A percentile compares a stretch with the other conserved stretches of the same genome.
These are phyloP conservation scores for Phytophthora pinifolia DNA, from an alignment of 352 stramenopile species.

Conservation along the genomic window DNA sequence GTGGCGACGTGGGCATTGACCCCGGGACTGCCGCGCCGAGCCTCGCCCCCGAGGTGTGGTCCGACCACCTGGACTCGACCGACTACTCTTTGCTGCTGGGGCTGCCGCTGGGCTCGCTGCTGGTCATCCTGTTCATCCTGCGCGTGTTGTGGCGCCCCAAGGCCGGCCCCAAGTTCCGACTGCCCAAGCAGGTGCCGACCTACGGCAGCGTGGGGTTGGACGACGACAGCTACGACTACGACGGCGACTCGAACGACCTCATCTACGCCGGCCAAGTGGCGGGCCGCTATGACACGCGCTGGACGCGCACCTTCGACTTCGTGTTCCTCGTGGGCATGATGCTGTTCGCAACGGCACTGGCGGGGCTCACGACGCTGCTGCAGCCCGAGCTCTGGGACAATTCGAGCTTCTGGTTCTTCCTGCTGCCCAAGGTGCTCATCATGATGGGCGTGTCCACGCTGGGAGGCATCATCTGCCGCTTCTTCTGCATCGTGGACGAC, in stretches of 20 bases:
- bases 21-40: conserved; percentile 5
- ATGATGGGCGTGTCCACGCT: conserved; percentile 84
- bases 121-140: conserved; percentile 60
- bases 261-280: conserved; percentile 82
- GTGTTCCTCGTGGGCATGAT: conserved; percentile 73
- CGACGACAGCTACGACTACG: conserved; percentile 70
- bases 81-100: conserved; percentile 73
- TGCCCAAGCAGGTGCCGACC: conserved; percentile 77
- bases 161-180: conserved; percentile 71
- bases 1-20: neutral
- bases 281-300: conserved; percentile 80
- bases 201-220: conserved; percentile 73
- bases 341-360: conserved; percentile 43
- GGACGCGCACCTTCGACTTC: conserved; percentile 85
- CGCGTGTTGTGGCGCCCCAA: conserved; percentile 78
- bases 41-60: conserved; percentile 46
- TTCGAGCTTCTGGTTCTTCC: conserved; percentile 76
- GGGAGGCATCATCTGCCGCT: conserved; percentile 76
- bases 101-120: conserved; percentile 57
- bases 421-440: conserved; percentile 74
- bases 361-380: conserved; percentile 55
- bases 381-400: conserved; percentile 66
- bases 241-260: conserved; percentile 80
- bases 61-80: conserved; percentile 47
- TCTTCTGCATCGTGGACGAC: conserved; percentile 83